Evolutionary conservation across 139 green algal genomes (phyloP).

Genomic region (Diplosphaera chodatii): DNA sequence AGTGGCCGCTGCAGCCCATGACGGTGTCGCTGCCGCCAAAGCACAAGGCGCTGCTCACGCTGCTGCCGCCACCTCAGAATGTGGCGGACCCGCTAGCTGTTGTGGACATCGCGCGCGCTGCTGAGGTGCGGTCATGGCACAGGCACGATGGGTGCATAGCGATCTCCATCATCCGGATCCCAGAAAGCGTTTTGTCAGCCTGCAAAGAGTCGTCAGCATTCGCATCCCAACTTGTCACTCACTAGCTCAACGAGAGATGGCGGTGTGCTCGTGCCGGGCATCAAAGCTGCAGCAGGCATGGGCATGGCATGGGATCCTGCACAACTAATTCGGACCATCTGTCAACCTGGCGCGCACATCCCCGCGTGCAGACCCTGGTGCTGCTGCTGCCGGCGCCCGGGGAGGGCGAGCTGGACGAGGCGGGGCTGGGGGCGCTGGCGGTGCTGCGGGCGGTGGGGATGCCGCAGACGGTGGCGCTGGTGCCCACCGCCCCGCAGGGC

Average conservation of each 20-base stretch:
- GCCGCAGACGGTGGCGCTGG: slow-evolving; percentile 46
- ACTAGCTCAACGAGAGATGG: too few relatives aligned
- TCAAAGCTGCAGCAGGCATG: too few relatives aligned
- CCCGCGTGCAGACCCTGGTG: slow-evolving; percentile 51
- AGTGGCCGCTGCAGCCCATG: slow-evolving; percentile 2
- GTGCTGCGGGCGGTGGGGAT: slow-evolving; percentile 70
- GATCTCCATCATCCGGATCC: too few relatives aligned
- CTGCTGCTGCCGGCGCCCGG: slow-evolving; percentile 45
- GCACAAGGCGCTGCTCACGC: slow-evolving; percentile 40
- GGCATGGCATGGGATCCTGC: too few relatives aligned
- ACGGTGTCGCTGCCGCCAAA: slow-evolving; percentile 36
- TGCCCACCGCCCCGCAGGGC: slow-evolving; percentile 18
- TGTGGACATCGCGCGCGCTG: slow-evolving; percentile 48
- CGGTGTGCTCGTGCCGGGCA: too few relatives aligned
- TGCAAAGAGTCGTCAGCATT: too few relatives aligned
- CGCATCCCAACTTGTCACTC: too few relatives aligned
- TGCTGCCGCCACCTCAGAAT: slow-evolving; percentile 56
- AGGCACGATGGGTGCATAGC: too few relatives aligned
- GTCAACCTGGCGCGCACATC: too few relatives aligned
- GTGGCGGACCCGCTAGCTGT: slow-evolving; percentile 52
- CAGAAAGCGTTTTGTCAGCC: too few relatives aligned
- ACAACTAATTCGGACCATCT: background rate
- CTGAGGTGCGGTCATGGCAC: too few relatives aligned
- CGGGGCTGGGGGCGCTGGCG: slow-evolving; percentile 42
- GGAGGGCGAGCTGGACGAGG: slow-evolving; percentile 30